phyloP scores from a whole-genome alignment of 768 basidiomycete species.

The Trametes elegans region DNA sequence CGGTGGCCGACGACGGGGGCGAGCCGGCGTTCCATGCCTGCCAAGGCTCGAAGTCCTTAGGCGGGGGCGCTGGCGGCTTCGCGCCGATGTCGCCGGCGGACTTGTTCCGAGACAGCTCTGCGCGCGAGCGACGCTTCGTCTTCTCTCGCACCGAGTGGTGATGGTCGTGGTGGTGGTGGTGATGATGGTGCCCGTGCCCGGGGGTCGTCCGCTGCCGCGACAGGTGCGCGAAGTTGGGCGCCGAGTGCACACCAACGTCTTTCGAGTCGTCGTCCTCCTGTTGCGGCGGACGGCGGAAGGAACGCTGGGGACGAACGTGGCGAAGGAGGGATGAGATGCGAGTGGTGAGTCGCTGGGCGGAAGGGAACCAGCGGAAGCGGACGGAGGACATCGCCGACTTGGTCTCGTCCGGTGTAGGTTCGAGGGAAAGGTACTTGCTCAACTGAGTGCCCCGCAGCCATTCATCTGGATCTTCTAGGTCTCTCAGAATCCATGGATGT shows the following conservation, averaged over 20 bases:
- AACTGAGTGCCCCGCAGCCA: constrained; percentile 72
- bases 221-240: constrained; percentile 26
- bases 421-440: constrained; percentile 45
- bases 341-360: constrained; percentile 24
- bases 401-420: constrained; percentile 76
- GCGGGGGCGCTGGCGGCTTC: constrained; percentile 5
- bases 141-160: constrained; percentile 25
- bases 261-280: constrained; percentile 21
- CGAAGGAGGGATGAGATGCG: constrained; percentile 51
- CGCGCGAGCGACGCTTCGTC: constrained; percentile 27
- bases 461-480: constrained; percentile 57
- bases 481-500: constrained; percentile 65
- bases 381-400: constrained; percentile 67
- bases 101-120: constrained; percentile 18
- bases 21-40: constrained; percentile 13
- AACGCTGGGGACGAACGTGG: constrained; percentile 37
- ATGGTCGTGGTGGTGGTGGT: not conserved
- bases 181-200: constrained; percentile 29
- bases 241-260: constrained; percentile 32
- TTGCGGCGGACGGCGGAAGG: constrained; percentile 23
- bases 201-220: constrained; percentile 13
- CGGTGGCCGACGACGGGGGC: not conserved
- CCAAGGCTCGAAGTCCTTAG: constrained; percentile 19
- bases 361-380: constrained; percentile 59
- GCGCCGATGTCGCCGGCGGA: constrained; percentile 21